Evolutionary conservation across 1,284 basidiomycete species (phyloP).

Genomic region (Puccinia polysora): DNA sequence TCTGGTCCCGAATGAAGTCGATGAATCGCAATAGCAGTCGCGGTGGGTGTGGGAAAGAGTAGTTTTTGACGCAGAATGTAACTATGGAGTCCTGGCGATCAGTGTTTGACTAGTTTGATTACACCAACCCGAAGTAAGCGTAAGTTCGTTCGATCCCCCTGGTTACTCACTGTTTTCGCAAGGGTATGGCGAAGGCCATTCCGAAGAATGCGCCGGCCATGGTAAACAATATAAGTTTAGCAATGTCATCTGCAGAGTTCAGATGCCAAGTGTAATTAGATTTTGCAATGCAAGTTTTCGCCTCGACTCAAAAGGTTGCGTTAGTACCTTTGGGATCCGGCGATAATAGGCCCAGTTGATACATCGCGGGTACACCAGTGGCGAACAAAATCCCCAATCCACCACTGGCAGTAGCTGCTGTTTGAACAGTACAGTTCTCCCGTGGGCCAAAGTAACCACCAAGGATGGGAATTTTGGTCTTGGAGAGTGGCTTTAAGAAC

Average conservation of each 20-base stretch:
- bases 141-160: background rate
- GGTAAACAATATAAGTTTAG: slow-evolving; percentile 61
- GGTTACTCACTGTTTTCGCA: slow-evolving; percentile 57
- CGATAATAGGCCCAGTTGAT: slow-evolving; percentile 60
- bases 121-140: background rate
- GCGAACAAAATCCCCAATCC: slow-evolving; percentile 64
- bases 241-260: slow-evolving; percentile 56
- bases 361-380: slow-evolving; percentile 65
- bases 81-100: slow-evolving; percentile 43
- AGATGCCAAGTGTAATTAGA: background rate
- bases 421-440: slow-evolving; percentile 64
- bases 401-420: slow-evolving; percentile 60
- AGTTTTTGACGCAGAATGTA: slow-evolving; percentile 67
- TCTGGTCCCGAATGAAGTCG: slow-evolving; percentile 63
- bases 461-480: slow-evolving; percentile 57
- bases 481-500: slow-evolving; percentile 62
- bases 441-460: slow-evolving; percentile 65
- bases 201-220: slow-evolving; percentile 63
- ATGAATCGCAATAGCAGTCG: slow-evolving; percentile 65
- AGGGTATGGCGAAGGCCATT: slow-evolving; percentile 63
- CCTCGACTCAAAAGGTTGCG: background rate
- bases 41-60: slow-evolving; percentile 66
- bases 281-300: too few species aligned
- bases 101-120: background rate
- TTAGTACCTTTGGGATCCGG: slow-evolving; percentile 52